These are phyloP conservation scores for Tulasnella sp. DNA, from an alignment of 768 basidiomycete genomes.

Conservation along the genomic window DNA sequence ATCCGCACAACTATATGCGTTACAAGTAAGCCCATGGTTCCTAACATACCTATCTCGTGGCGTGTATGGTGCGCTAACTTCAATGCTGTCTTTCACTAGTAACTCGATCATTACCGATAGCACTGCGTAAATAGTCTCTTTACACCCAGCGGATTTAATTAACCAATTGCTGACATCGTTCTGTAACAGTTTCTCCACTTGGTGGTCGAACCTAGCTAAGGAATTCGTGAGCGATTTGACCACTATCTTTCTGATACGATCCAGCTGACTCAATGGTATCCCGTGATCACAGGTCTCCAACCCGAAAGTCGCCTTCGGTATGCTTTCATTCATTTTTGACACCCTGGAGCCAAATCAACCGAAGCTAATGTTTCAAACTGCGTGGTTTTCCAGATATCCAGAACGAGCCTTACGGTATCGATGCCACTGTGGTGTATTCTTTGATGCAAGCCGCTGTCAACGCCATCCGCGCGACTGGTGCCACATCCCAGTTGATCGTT, in stretches of 20 bases:
- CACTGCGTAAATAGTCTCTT: slow-evolving; percentile 24
- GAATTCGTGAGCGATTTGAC: slow-evolving; percentile 38
- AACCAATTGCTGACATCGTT: background rate
- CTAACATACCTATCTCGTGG: too few relatives aligned
- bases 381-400: slow-evolving; percentile 33
- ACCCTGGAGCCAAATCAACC: too few relatives aligned
- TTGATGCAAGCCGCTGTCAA: slow-evolving; percentile 59
- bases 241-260: background rate
- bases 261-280: background rate
- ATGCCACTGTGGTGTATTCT: slow-evolving; percentile 39
- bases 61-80: too few relatives aligned
- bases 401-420: slow-evolving; percentile 58
- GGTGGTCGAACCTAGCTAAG: slow-evolving; percentile 48
- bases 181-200: slow-evolving; percentile 8
- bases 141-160: background rate
- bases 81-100: background rate
- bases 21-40: slow-evolving; percentile 36
- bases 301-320: slow-evolving; percentile 4
- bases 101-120: slow-evolving; percentile 40
- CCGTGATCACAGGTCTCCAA: background rate
- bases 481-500: slow-evolving; percentile 37
- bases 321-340: background rate
- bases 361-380: too few relatives aligned
- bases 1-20: slow-evolving; percentile 52
- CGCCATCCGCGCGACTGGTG: slow-evolving; percentile 52